Conservation (phyloP, 352 stramenopile genomes). For the Globisporangium cylindrosporum region DNA sequence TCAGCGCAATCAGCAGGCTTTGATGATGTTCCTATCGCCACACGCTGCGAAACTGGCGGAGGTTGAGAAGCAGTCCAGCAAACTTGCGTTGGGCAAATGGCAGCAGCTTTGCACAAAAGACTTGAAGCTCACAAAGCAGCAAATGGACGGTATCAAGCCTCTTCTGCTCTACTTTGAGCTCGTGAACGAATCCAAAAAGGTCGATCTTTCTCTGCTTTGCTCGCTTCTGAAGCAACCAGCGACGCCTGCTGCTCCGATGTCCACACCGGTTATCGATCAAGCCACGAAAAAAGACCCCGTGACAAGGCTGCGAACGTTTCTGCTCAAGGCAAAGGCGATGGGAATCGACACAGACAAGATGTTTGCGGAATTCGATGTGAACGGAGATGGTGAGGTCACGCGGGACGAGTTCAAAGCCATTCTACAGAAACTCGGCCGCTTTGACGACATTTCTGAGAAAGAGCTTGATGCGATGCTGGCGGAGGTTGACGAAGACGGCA, state of each 20-base stretch:
- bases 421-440: slow-evolving; percentile 44
- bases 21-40: slow-evolving; percentile 25
- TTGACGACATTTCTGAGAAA: slow-evolving; percentile 35
- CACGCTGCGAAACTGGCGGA: slow-evolving; percentile 22
- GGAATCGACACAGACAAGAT: slow-evolving; percentile 44
- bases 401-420: slow-evolving; percentile 47
- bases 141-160: slow-evolving; percentile 19
- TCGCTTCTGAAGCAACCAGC: slow-evolving; percentile 5
- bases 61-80: slow-evolving; percentile 1
- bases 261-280: neutral
- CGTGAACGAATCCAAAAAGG: slow-evolving; percentile 24
- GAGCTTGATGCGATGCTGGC: slow-evolving; percentile 49
- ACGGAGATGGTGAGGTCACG: slow-evolving; percentile 58
- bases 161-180: slow-evolving; percentile 31
- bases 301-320: slow-evolving; percentile 21
- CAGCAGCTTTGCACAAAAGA: slow-evolving; percentile 28
- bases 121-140: slow-evolving; percentile 24
- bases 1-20: slow-evolving; percentile 25
- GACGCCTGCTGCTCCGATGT: neutral
- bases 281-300: slow-evolving; percentile 8
- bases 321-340: slow-evolving; percentile 36
- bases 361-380: slow-evolving; percentile 70
- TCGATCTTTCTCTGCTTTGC: slow-evolving; percentile 16
- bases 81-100: slow-evolving; percentile 29
- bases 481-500: slow-evolving; percentile 47